phyloP scores from a whole-genome alignment of 331 rosid species.

The Rosa hybrid region DNA sequence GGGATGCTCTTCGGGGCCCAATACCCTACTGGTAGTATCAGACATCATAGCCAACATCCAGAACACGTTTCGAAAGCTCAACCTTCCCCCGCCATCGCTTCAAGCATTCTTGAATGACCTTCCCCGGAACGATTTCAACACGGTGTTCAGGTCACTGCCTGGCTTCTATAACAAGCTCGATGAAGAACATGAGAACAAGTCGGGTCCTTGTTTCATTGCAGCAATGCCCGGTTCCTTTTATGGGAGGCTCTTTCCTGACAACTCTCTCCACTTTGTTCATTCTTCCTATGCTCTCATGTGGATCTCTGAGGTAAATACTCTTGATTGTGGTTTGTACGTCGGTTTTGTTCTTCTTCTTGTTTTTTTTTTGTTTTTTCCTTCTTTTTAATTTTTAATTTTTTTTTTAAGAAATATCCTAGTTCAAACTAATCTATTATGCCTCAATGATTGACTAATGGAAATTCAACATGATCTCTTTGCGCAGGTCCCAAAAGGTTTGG shows the following conservation, averaged over 20 bases:
- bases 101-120: constrained; percentile 48
- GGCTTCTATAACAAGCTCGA: constrained; percentile 25
- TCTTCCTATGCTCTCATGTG: constrained; percentile 23
- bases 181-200: constrained; percentile 17
- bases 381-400: too few species aligned
- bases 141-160: constrained; percentile 37
- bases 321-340: too few species aligned
- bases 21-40: constrained; percentile 32
- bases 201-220: constrained; percentile 37
- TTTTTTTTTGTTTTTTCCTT: too few species aligned
- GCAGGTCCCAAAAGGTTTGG: constrained; percentile 5
- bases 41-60: constrained; percentile 22
- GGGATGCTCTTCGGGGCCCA: constrained; percentile 58
- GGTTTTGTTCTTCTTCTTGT: too few species aligned
- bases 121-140: constrained; percentile 55
- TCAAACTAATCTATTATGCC: too few species aligned
- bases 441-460: neutral
- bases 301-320: neutral
- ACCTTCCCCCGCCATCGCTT: constrained; percentile 10
- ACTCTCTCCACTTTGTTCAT: constrained; percentile 42
- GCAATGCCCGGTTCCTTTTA: constrained; percentile 52
- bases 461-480: neutral
- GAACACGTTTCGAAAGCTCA: neutral
- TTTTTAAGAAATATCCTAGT: too few species aligned
- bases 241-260: constrained; percentile 56